These are phyloP conservation scores for Psilocybe tampanensis DNA, from an alignment of 768 basidiomycete genomes.

Conservation along the genomic window DNA sequence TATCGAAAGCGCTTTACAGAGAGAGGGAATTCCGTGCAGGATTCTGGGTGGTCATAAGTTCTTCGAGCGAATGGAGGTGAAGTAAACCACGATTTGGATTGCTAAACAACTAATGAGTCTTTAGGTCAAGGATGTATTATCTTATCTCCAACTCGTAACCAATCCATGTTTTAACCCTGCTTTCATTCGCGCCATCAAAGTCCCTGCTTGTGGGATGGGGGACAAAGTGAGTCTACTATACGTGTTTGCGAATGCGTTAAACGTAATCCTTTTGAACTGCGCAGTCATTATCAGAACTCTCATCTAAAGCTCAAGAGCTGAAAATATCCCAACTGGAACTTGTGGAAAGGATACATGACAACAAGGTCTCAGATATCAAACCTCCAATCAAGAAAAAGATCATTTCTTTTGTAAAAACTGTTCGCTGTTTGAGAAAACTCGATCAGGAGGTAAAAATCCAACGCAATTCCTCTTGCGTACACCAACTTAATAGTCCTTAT, in stretches of 20 bases:
- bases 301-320: constrained; percentile 50
- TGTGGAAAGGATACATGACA: constrained; percentile 65
- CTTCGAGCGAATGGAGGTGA: constrained; percentile 83
- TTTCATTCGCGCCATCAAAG: constrained; percentile 71
- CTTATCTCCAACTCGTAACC: constrained; percentile 82
- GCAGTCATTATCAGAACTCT: constrained; percentile 65
- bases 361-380: constrained; percentile 63
- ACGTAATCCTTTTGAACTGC: not conserved
- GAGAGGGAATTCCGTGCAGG: constrained; percentile 74
- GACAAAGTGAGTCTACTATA: constrained; percentile 58
- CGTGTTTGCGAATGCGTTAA: not conserved
- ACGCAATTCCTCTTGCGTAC: not conserved
- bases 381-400: constrained; percentile 68
- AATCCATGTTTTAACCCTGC: constrained; percentile 71
- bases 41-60: constrained; percentile 84
- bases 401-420: constrained; percentile 55
- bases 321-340: constrained; percentile 58
- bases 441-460: constrained; percentile 51
- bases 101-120: not conserved
- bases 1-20: constrained; percentile 77
- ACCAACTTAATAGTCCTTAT: constrained; percentile 4
- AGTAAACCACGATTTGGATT: constrained; percentile 9
- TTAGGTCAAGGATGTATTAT: constrained; percentile 79
- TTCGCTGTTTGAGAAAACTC: constrained; percentile 52
- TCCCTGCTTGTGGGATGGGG: constrained; percentile 73